Conservation (phyloP, 371 early-diverging fungal species). For the Lichtheimia ornata region DNA sequence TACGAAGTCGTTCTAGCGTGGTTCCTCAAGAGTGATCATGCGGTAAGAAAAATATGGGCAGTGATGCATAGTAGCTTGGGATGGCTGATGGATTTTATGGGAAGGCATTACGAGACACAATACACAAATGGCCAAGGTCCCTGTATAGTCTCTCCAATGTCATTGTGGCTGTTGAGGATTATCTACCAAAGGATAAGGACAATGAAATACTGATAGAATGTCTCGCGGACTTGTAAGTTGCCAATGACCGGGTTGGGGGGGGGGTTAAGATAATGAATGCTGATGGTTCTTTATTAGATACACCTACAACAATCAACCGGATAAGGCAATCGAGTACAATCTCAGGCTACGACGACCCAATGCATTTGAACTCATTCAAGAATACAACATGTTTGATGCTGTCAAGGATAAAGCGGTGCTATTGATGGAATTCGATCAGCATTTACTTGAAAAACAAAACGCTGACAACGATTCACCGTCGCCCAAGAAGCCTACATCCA, state of each 20-base stretch:
- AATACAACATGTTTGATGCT: conserved; percentile 79
- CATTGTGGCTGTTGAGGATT: conserved; percentile 76
- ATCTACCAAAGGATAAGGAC: conserved; percentile 52
- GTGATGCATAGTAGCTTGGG: too few species aligned
- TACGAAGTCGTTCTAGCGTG: conserved; percentile 88
- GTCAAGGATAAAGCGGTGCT: conserved; percentile 76
- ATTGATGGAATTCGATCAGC: conserved; percentile 84
- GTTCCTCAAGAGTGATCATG: conserved; percentile 64
- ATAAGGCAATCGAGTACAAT: conserved; percentile 81
- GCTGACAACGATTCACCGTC: conserved; percentile 7
- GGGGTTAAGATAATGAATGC: background rate
- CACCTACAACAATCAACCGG: conserved; percentile 68
- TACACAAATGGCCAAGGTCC: conserved; percentile 77
- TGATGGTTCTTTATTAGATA: conserved; percentile 46
- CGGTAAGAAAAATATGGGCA: conserved; percentile 31
- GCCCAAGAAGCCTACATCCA: conserved; percentile 28
- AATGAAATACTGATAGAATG: conserved; percentile 66
- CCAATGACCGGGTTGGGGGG: background rate
- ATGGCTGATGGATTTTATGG: background rate
- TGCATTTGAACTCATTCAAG: conserved; percentile 74
- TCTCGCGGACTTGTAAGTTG: conserved; percentile 75
- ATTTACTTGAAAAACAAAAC: conserved; percentile 44
- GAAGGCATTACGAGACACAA: conserved; percentile 56
- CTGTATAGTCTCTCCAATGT: conserved; percentile 77
- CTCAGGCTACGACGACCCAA: conserved; percentile 71